Base-by-base conservation (phyloP, 345 rosid species). In the Dovyalis caffra region DNA sequence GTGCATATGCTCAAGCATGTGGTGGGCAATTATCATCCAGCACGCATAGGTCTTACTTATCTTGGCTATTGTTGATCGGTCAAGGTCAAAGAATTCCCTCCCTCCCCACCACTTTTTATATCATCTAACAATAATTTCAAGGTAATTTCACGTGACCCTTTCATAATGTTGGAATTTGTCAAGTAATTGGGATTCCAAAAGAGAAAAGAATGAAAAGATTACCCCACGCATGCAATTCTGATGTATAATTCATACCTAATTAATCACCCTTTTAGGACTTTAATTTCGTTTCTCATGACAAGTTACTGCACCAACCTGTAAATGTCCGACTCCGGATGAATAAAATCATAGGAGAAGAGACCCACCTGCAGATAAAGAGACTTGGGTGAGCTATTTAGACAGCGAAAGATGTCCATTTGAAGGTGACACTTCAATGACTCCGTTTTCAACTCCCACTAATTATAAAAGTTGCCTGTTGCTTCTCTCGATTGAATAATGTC, bases 111-210 rank as follows among this genome's bases (percentile, higher is more conserved):
- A 14, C 10, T 58, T 57, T 47, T 37, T 20, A 33, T 12, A 29
- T 26, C 51, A 10, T 28, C 51, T 21, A 28, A 20, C 79, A 61
- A 51, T 70, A 75, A 45, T 72, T 73, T 69, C 81, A 49, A 78
- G 83, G 70, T 73, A 70, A 74, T 70, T 75, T 72, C 81, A 74
- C 81, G 71, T 82, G 83, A 68, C 15, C 32, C 45, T 57, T n/a
- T 81, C 71, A 81, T 67, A 58, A 73, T 77, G 49, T 53, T 34
- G 68, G 23, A 3, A 32, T 25, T 14, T 61, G 20, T 28, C 51
- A 57, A 23, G 26, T 62, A 51, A 18, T 5, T 25, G 35, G 14
- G 57, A 69, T 51, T 21, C 21, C n/a, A n/a, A n/a, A n/a, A n/a
- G n/a, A n/a, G n/a, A n/a, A 18, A 34, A 20, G 32, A n/a, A 29